Evolutionary conservation across 441 rosid genomes (phyloP).

Genomic region (Aquilaria agallochum): DNA sequence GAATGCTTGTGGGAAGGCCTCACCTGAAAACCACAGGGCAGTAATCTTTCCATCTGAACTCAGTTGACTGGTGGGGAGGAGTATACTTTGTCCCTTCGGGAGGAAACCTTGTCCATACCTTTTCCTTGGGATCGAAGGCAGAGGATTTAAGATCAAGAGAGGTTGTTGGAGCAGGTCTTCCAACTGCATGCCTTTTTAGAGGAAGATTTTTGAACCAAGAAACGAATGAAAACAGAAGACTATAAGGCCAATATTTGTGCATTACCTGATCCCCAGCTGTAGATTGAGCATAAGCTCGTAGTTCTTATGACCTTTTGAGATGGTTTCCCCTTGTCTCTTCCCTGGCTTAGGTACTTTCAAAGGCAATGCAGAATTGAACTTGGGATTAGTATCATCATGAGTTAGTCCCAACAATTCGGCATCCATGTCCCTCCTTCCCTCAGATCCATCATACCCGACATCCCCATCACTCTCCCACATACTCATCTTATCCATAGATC

Average conservation of each 20-base stretch:
- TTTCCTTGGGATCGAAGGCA: slow-evolving; percentile 72
- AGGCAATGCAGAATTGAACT: slow-evolving; percentile 25
- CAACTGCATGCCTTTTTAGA: slow-evolving; percentile 52
- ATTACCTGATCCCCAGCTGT: slow-evolving; percentile 36
- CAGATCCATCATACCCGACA: slow-evolving; percentile 19
- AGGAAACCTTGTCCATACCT: slow-evolving; percentile 73
- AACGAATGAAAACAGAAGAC: not conserved
- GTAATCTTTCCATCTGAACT: slow-evolving; percentile 78
- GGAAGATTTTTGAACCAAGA: slow-evolving; percentile 5
- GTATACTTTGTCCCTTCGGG: slow-evolving; percentile 68
- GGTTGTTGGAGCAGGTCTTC: slow-evolving; percentile 56
- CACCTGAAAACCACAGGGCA: slow-evolving; percentile 78
- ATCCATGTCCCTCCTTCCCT: slow-evolving; percentile 35
- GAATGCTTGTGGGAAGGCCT: not conserved
- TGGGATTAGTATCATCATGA: slow-evolving; percentile 23
- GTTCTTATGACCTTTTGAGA: slow-evolving; percentile 39
- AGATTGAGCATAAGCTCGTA: slow-evolving; percentile 48
- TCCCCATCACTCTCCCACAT: slow-evolving; percentile 38
- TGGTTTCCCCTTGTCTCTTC: slow-evolving; percentile 39
- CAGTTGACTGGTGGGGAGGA: slow-evolving; percentile 69
- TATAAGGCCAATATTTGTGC: not conserved
- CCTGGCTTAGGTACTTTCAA: slow-evolving; percentile 36
- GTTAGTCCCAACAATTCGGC: slow-evolving; percentile 27
- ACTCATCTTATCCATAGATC: slow-evolving; percentile 46
- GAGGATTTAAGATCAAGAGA: slow-evolving; percentile 60